phyloP scores from a whole-genome alignment of 2,329 filamentous ascomycete species.

The Colletotrichum tropicale region DNA sequence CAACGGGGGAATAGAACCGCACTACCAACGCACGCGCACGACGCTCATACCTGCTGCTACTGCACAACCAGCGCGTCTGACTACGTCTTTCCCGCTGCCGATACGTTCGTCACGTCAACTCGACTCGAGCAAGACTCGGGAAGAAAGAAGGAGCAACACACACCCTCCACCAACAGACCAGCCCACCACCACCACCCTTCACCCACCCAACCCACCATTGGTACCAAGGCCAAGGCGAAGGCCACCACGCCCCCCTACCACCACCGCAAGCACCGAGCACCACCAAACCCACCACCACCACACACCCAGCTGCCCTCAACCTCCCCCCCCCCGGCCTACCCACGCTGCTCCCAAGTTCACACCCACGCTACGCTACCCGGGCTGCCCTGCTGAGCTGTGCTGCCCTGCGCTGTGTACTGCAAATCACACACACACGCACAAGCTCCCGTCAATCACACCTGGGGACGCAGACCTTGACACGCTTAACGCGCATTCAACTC shows the following conservation, averaged over 20 bases:
- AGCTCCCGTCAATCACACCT: background rate
- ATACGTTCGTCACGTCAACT: background rate
- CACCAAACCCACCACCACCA: background rate
- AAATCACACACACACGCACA: background rate
- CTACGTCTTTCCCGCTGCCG: background rate
- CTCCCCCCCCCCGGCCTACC: background rate
- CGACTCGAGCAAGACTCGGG: background rate
- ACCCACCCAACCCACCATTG: background rate
- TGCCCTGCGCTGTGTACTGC: background rate
- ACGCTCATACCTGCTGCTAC: background rate
- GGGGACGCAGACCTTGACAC: background rate
- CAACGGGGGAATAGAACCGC: background rate
- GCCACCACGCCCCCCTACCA: slow-evolving; percentile 3
- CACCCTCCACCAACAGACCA: background rate
- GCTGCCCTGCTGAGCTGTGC: background rate
- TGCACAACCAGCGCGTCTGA: background rate
- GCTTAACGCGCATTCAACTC: background rate
- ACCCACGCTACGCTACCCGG: background rate
- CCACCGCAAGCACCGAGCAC: background rate
- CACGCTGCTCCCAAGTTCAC: background rate
- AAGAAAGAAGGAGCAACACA: background rate
- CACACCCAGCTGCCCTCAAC: background rate
- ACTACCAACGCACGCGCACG: background rate
- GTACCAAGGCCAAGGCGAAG: background rate
- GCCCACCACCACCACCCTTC: background rate